Conservation (phyloP, 2,329 filamentous ascomycete genomes). For the Fusarium vanettenii region DNA sequence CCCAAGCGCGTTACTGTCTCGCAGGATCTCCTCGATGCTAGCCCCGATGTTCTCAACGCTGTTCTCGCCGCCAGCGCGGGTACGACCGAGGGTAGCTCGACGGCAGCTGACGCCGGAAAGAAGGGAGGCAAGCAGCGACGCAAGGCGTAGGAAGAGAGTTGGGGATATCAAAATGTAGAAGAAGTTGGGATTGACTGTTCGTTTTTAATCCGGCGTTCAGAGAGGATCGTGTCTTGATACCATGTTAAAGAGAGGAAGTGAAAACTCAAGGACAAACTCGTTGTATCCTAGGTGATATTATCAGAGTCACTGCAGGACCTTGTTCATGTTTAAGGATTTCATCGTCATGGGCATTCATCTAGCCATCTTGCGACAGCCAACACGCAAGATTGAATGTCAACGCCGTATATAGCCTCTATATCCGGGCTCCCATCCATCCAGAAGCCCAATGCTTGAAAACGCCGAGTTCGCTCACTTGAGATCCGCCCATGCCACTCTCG, state of each 20-base stretch:
- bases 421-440: constrained; percentile 1
- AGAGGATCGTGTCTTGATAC: constrained; percentile 23
- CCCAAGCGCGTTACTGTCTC: constrained; percentile 63
- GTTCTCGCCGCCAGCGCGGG: constrained; percentile 53
- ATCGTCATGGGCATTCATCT: constrained; percentile 2
- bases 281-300: not conserved
- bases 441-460: constrained; percentile 15
- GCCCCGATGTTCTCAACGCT: constrained; percentile 62
- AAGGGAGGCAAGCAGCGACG: constrained; percentile 60
- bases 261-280: not conserved
- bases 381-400: not conserved
- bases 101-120: constrained; percentile 52
- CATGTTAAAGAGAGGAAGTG: constrained; percentile 1
- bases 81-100: constrained; percentile 42
- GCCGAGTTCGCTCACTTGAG: constrained; percentile 41
- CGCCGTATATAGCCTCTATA: constrained; percentile 15
- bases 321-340: constrained; percentile 2
- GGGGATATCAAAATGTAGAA: not conserved
- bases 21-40: constrained; percentile 52
- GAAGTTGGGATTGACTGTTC: constrained; percentile 9
- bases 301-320: not conserved
- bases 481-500: constrained; percentile 62
- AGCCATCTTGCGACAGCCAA: constrained; percentile 9
- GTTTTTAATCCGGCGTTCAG: constrained; percentile 33
- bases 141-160: constrained; percentile 51